Evolutionary conservation across 164 flowering plant species (phyloP).

Genomic region (Berberis vulgaris): DNA sequence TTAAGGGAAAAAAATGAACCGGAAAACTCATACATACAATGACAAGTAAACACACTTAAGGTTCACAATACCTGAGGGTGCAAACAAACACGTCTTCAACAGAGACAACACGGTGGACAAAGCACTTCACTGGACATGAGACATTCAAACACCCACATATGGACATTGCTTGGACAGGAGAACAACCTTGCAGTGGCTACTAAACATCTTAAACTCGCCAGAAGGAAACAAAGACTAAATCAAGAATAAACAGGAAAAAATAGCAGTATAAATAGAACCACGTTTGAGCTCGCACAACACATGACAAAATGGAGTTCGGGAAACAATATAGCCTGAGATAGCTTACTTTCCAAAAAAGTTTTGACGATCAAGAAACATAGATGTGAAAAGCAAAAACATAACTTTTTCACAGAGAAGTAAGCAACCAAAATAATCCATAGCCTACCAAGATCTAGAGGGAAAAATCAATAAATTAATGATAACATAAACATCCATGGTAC

Average conservation of each 20-base stretch:
- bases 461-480: constrained; percentile 60
- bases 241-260: constrained; percentile 10
- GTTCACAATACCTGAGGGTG: constrained; percentile 21
- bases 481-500: constrained; percentile 51
- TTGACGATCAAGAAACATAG: constrained; percentile 2
- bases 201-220: constrained; percentile 22
- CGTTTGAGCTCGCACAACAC: constrained; percentile 14
- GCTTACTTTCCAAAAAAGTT: constrained; percentile 2
- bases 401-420: constrained; percentile 1
- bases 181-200: constrained; percentile 17
- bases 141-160: constrained; percentile 21
- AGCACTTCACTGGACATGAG: constrained; percentile 27
- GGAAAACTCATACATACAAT: constrained; percentile 2
- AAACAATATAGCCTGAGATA: background rate
- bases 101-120: constrained; percentile 26
- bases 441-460: constrained; percentile 15
- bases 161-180: constrained; percentile 18
- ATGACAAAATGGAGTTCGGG: constrained; percentile 9
- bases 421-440: constrained; percentile 6
- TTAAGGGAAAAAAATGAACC: constrained; percentile 1
- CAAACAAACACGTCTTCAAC: constrained; percentile 19
- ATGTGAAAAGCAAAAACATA: background rate
- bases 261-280: constrained; percentile 1
- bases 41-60: constrained; percentile 14
- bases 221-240: constrained; percentile 11